phyloP scores from a whole-genome alignment of 768 basidiomycete species.

The Tylopilus subfusipes region DNA sequence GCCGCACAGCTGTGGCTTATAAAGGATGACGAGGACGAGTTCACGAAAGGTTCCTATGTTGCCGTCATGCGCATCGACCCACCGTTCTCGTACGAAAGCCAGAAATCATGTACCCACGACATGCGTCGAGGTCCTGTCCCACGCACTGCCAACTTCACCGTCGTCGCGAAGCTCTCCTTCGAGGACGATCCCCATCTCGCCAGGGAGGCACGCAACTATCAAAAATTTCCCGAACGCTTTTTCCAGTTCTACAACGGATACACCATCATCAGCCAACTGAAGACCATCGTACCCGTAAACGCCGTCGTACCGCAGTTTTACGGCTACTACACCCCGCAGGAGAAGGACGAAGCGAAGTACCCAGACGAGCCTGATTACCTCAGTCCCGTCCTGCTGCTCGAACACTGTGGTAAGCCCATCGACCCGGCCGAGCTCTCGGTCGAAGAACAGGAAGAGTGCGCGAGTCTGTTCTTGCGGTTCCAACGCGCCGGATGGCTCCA shows the following conservation, averaged over 20 bases:
- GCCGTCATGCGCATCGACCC: conserved; percentile 13
- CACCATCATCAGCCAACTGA: conserved; percentile 25
- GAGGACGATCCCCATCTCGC: conserved; percentile 36
- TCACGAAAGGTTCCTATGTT: not conserved
- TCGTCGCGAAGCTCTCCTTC: conserved; percentile 44
- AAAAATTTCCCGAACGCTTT: conserved; percentile 25
- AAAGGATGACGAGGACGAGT: not conserved
- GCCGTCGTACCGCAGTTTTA: conserved; percentile 63
- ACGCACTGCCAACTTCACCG: conserved; percentile 37
- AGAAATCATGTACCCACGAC: conserved; percentile 8
- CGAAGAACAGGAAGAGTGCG: conserved; percentile 42
- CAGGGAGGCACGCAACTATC: conserved; percentile 28
- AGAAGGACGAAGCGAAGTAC: not conserved
- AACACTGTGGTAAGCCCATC: conserved; percentile 44
- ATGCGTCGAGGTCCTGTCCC: not conserved
- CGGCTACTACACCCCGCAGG: conserved; percentile 49
- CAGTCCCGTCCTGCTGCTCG: conserved; percentile 45
- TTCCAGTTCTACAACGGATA: conserved; percentile 27
- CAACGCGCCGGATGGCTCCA: conserved; percentile 39
- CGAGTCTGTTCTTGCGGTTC: conserved; percentile 39
- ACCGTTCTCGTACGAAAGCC: conserved; percentile 8
- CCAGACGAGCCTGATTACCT: conserved; percentile 4
- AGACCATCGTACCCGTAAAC: conserved; percentile 40
- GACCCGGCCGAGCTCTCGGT: conserved; percentile 21
- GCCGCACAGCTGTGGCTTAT: not conserved